These are phyloP conservation scores for Penicillium sp. DNA, from an alignment of 2,329 filamentous ascomycete genomes.

Conservation along the genomic window DNA sequence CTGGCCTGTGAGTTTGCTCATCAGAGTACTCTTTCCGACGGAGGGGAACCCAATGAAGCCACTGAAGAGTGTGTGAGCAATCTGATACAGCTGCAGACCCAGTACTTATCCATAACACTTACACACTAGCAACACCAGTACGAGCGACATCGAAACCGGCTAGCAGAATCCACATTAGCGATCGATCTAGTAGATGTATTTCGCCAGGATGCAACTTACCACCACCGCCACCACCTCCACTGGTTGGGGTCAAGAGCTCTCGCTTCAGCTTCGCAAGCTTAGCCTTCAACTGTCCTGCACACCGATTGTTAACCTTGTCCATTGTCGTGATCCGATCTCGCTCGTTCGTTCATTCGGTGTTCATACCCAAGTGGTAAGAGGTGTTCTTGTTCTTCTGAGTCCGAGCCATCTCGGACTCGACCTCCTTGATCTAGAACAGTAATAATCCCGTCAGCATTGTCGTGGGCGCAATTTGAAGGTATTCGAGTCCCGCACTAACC, in stretches of 20 bases:
- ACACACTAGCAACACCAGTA: slow-evolving; percentile 92
- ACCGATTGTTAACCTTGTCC: slow-evolving; percentile 21
- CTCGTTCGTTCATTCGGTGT: not conserved
- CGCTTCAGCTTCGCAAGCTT: slow-evolving; percentile 97
- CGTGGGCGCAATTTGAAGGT: not conserved
- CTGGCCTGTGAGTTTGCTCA: slow-evolving; percentile 91
- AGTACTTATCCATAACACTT: slow-evolving; percentile 31
- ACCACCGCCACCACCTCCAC: slow-evolving; percentile 77
- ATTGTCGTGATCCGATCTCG: not conserved
- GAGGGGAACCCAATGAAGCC: slow-evolving; percentile 98
- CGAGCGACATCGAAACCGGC: slow-evolving; percentile 95
- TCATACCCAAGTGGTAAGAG: slow-evolving; percentile 79
- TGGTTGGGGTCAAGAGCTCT: slow-evolving; percentile 82
- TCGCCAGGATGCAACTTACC: slow-evolving; percentile 34
- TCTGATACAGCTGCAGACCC: not conserved
- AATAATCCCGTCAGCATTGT: slow-evolving; percentile 31
- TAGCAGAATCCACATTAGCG: slow-evolving; percentile 29
- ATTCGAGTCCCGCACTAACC: slow-evolving; percentile 61
- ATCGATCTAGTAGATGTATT: slow-evolving; percentile 5
- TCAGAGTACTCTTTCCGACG: slow-evolving; percentile 96
- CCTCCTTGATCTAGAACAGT: slow-evolving; percentile 77
- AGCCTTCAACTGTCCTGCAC: slow-evolving; percentile 79
- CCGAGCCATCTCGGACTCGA: slow-evolving; percentile 95
- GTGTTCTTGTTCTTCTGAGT: slow-evolving; percentile 98
- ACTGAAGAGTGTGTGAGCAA: slow-evolving; percentile 21